Percentiles rank a stretch among this genome's conserved stretches.
Conservation (phyloP, 2,329 filamentous ascomycete species). For the Aspergillus felis region DNA sequence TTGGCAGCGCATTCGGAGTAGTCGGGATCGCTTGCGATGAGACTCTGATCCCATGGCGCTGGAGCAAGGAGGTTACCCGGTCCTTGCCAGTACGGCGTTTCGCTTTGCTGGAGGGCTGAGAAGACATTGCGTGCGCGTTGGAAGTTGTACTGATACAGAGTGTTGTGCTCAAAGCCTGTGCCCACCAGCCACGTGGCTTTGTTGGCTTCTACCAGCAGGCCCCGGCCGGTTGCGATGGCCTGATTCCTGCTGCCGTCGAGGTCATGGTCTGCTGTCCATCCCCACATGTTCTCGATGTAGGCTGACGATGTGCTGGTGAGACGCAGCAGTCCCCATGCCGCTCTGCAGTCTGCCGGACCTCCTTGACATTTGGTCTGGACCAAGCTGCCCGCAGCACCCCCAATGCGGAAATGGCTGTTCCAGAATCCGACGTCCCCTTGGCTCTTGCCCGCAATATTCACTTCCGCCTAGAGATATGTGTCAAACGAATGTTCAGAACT, state of each 20-base stretch:
- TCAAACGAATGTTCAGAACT: neutral
- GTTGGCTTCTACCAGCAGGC: conserved; percentile 39
- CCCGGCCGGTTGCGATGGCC: conserved; percentile 38
- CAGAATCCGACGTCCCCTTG: conserved; percentile 51
- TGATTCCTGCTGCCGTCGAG: conserved; percentile 37
- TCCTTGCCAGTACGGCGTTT: conserved; percentile 33
- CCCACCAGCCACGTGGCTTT: conserved; percentile 45
- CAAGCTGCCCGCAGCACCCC: conserved; percentile 41
- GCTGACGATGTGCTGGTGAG: conserved; percentile 43
- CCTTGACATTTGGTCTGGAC: conserved; percentile 36
- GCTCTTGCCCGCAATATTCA: conserved; percentile 47
- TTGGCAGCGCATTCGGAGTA: conserved; percentile 25
- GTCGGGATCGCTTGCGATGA: conserved; percentile 21
- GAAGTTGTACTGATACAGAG: conserved; percentile 48
- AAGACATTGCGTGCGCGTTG: conserved; percentile 41
- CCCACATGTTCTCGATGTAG: conserved; percentile 54
- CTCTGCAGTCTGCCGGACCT: conserved; percentile 41
- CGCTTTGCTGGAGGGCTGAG: conserved; percentile 31
- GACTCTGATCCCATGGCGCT: conserved; percentile 22
- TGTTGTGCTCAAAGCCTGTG: conserved; percentile 46
- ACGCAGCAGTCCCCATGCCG: conserved; percentile 49
- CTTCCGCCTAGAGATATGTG: conserved; percentile 34
- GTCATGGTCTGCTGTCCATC: conserved; percentile 48
- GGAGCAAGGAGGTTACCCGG: conserved; percentile 29
- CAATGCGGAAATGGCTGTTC: conserved; percentile 46